Conservation (phyloP, 345 rosid genomes). For the Viola odorata region DNA sequence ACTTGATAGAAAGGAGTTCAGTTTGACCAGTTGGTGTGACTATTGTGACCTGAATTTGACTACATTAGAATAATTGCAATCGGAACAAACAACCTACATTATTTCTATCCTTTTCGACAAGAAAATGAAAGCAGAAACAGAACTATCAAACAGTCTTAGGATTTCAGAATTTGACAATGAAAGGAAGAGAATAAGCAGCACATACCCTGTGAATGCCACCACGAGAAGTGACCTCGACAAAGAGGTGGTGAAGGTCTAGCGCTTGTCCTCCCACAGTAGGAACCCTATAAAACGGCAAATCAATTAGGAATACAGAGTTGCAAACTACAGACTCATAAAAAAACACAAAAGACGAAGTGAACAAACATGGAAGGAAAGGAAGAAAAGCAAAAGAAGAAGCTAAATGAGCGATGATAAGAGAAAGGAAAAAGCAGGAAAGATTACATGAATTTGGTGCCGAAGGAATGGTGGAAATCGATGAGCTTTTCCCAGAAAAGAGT, state of each 20-base stretch:
- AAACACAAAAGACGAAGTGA: background rate
- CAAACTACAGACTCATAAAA: background rate
- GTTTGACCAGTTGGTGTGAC: no score
- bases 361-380: background rate
- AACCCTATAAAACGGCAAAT: slow-evolving; percentile 38
- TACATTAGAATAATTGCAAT: no score
- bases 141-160: no score
- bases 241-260: slow-evolving; percentile 78
- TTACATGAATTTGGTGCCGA: slow-evolving; percentile 52
- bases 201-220: slow-evolving; percentile 81
- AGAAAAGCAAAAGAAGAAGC: background rate
- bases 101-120: no score
- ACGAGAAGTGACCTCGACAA: slow-evolving; percentile 78
- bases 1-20: no score
- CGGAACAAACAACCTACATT: no score
- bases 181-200: background rate
- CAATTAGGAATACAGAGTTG: background rate
- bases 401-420: no score
- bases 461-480: slow-evolving; percentile 40
- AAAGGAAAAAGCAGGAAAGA: slow-evolving; percentile 11
- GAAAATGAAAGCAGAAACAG: no score
- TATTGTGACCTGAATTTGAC: no score
- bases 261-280: slow-evolving; percentile 78
- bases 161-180: background rate
- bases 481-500: slow-evolving; percentile 75